Percentiles rank a stretch among this genome's conserved stretches.
phyloP scores from a whole-genome alignment of 345 rosid genomes.

The Boechera retrofracta region DNA sequence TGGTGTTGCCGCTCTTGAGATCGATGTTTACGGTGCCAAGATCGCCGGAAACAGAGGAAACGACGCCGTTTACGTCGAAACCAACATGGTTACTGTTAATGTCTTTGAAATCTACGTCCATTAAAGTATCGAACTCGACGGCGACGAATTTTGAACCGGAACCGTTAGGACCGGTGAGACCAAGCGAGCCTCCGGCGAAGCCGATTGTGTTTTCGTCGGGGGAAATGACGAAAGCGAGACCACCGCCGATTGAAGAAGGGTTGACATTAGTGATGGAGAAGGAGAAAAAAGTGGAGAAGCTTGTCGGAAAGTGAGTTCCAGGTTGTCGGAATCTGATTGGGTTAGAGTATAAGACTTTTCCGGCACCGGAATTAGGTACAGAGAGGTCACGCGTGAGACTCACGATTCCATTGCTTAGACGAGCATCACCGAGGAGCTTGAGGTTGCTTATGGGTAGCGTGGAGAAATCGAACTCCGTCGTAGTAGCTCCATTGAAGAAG shows the following conservation, averaged over 20 bases:
- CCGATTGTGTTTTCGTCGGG: constrained; percentile 66
- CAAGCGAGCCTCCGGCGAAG: constrained; percentile 68
- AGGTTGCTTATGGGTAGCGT: constrained; percentile 71
- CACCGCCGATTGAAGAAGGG: constrained; percentile 85
- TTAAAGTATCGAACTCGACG: constrained; percentile 83
- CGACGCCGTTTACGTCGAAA: constrained; percentile 69
- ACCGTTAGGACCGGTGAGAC: constrained; percentile 50
- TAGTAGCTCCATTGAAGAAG: constrained; percentile 30
- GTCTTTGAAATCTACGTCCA: constrained; percentile 78
- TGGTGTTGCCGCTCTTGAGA: constrained; percentile 78
- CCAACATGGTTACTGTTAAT: constrained; percentile 90
- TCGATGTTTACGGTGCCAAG: constrained; percentile 59
- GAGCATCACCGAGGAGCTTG: constrained; percentile 88
- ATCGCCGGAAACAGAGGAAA: constrained; percentile 59
- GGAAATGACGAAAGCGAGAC: constrained; percentile 78
- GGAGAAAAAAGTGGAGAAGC: constrained; percentile 85
- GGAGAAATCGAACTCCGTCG: constrained; percentile 78
- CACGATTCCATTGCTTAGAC: constrained; percentile 76
- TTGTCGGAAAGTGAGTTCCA: constrained; percentile 56
- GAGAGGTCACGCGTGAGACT: constrained; percentile 85
- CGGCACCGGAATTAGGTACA: constrained; percentile 85
- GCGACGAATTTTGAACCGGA: constrained; percentile 61
- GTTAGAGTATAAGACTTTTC: constrained; percentile 70
- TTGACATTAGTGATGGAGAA: constrained; percentile 68
- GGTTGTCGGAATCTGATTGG: constrained; percentile 82